Base-by-base conservation (phyloP, 331 rosid genomes). In the Ulmus americana region DNA sequence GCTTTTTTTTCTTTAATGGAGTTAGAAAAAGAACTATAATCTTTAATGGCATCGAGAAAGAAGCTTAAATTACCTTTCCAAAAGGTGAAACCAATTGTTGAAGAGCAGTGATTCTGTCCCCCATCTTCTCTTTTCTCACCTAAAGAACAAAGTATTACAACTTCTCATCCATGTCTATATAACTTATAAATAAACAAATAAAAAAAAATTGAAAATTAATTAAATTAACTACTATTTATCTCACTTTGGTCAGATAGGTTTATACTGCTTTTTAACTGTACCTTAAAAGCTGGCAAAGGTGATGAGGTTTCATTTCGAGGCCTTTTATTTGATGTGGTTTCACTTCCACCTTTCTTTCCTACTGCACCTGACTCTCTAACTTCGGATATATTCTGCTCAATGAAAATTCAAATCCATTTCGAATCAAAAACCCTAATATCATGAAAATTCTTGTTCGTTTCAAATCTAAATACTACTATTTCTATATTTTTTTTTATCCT, bases 81-180 rank as follows among this genome's bases (percentile, higher is more conserved):
- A 94, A 94, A 90, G 99, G 99, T 44, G 99, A 87, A 76, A 94
- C 99, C 72, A 94, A 87, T 85, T 94, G 99, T 83, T 94, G 99
- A 80, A 94, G 99, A 22, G 97, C 99, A 85, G 96, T 94, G 90
- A 94, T 85, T 90, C 99, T 88, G 97, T 94, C 99, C 84, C 99
- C 99, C 95, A 94, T 90, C 87, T 94, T 94, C 84, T 94, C 97
- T 78, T 94, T 94, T 81, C 97, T 90, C 80, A 90, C 96, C 99
- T 94, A 69, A 49, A 76, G 10, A 48, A 14, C 57, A 49, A 44
- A 40, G 69, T n/a, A n/a, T 59, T 67, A 35, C 57, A 62, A 63
- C 39, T 59, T 49, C 62, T 74, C 75, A 82, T 87, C 66, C 71
- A 73, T 76, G 39, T 65, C 59, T 61, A 55, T 68, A 18, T 10